Evolutionary conservation across 2,329 filamentous ascomycete genomes (phyloP).

Genomic region (Trichoderma atroviride): DNA sequence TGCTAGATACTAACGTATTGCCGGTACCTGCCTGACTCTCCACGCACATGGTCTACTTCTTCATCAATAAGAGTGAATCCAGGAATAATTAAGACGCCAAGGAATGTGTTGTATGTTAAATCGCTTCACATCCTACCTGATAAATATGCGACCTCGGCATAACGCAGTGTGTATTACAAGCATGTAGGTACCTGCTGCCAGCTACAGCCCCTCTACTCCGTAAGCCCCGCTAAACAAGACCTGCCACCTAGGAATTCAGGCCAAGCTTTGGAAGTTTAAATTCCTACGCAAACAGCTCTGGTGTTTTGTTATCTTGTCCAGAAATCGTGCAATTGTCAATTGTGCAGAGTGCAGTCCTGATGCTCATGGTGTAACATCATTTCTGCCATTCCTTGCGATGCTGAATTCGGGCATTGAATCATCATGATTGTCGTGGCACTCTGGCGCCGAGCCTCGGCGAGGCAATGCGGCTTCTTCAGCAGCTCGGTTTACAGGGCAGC

Average conservation of each 20-base stretch:
- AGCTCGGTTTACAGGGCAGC: neutral
- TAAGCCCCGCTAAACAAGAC: neutral
- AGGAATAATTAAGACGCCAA: neutral
- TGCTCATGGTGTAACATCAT: neutral
- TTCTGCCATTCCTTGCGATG: neutral
- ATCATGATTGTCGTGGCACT: slow-evolving; percentile 29
- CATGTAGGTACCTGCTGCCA: neutral
- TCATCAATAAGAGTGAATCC: neutral
- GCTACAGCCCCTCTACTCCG: neutral
- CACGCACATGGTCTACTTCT: neutral
- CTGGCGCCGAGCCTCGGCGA: slow-evolving; percentile 22
- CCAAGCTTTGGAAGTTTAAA: slow-evolving; percentile 6
- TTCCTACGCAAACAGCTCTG: neutral
- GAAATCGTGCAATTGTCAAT: neutral
- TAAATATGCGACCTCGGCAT: neutral
- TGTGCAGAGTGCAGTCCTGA: neutral
- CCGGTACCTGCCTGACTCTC: neutral
- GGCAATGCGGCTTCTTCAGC: slow-evolving; percentile 13
- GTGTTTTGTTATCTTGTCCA: too few species aligned
- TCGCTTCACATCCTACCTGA: neutral
- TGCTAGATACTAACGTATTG: too few species aligned
- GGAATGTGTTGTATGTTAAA: neutral
- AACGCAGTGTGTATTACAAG: neutral
- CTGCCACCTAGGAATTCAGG: slow-evolving; percentile 11
- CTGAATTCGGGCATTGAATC: neutral